Percentiles rank a stretch among this genome's conserved stretches.
Evolutionary conservation across 768 basidiomycete species (phyloP).

Genomic region (Rhodotorula kratochvilovae): DNA sequence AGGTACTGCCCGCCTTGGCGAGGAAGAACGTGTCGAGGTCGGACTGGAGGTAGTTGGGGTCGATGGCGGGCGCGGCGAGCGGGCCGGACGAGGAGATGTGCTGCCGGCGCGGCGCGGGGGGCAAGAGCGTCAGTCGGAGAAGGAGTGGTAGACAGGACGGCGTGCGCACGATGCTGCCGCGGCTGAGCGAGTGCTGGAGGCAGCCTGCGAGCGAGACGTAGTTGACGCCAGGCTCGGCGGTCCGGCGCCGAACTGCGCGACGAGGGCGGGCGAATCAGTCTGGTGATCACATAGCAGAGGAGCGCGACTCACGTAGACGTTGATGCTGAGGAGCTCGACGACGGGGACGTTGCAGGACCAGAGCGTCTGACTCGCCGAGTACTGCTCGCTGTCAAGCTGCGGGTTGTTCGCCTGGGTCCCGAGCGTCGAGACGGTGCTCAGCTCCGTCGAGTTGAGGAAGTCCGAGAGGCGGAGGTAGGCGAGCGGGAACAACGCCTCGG

Average conservation of each 20-base stretch:
- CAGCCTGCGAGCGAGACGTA: conserved; percentile 49
- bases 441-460: conserved; percentile 13
- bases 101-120: not conserved
- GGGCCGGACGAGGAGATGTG: conserved; percentile 20
- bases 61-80: not conserved
- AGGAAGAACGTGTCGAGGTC: conserved; percentile 18
- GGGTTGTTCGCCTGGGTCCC: conserved; percentile 1
- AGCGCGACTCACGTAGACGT: not conserved
- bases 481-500: conserved; percentile 16
- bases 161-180: conserved; percentile 31
- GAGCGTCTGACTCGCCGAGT: not conserved
- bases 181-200: conserved; percentile 26
- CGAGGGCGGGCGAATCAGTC: not conserved
- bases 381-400: conserved; percentile 1
- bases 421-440: conserved; percentile 1
- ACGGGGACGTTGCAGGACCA: not conserved
- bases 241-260: conserved; percentile 14
- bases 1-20: conserved; percentile 16
- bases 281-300: not conserved
- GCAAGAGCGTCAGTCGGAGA: no score
- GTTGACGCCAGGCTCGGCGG: conserved; percentile 49
- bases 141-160: no score
- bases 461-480: conserved; percentile 16
- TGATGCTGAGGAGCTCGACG: conserved; percentile 27
- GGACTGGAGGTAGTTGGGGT: conserved; percentile 8